Conservation (phyloP, 371 early-diverging fungal genomes). For the Nosema muscidifuracis region DNA sequence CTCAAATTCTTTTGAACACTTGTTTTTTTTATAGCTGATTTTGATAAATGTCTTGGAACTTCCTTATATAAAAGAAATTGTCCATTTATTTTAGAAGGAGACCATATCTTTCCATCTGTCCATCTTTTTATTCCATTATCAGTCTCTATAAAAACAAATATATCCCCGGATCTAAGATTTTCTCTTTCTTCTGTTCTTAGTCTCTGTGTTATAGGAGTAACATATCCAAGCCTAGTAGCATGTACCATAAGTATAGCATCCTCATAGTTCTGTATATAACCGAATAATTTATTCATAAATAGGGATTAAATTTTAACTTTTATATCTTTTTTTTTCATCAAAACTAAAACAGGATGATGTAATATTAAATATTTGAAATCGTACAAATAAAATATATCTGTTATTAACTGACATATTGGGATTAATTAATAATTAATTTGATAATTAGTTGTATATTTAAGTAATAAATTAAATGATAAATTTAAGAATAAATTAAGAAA, state of each 20-base stretch:
- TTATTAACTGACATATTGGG: too few relatives aligned
- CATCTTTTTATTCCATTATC: conserved; percentile 62
- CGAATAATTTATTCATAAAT: conserved; percentile 38
- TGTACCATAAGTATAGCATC: conserved; percentile 56
- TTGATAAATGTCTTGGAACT: conserved; percentile 56
- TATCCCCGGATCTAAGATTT: conserved; percentile 54
- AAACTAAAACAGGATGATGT: neutral
- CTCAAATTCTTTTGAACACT: conserved; percentile 17
- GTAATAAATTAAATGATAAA: too few relatives aligned
- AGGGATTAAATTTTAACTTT: neutral
- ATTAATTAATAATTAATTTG: too few relatives aligned
- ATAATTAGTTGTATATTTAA: too few relatives aligned
- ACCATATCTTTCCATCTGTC: conserved; percentile 64
- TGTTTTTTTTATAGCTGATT: conserved; percentile 45
- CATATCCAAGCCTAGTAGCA: conserved; percentile 46
- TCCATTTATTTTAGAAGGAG: conserved; percentile 63
- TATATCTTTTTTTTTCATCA: conserved; percentile 15
- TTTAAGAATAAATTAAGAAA: too few relatives aligned
- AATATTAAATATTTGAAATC: conserved; percentile 2
- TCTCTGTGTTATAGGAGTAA: conserved; percentile 44
- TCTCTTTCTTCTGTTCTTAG: conserved; percentile 51
- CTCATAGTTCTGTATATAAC: conserved; percentile 54
- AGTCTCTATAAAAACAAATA: conserved; percentile 60
- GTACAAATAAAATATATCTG: too few relatives aligned
- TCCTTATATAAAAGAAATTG: conserved; percentile 62